Evolutionary conservation across 768 basidiomycete genomes (phyloP), one percentile per base, ranked within the genome.

Genomic region (Megacollybia marginata): DNA sequence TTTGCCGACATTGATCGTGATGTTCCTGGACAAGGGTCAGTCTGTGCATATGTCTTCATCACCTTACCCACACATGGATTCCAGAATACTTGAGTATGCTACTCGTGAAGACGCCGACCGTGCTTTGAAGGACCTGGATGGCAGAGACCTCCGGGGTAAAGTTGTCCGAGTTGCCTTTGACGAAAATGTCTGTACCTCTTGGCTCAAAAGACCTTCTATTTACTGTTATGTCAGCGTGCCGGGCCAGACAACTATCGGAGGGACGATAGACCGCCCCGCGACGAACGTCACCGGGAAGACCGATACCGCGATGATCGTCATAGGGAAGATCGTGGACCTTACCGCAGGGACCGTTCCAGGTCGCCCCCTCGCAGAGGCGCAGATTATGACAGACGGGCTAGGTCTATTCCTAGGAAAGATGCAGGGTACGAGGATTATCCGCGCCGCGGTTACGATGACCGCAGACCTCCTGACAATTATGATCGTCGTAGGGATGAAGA

Each of bases 1-100:
- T 97, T 88, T 59, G 92, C 95, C 38, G 95, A 98, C 62, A 86
- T 98, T 53, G 94, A 98, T 63, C 85, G 92, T 35, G 85, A 93
- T 61, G 65, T 66, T 54, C 82, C 88, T 20, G 88, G 87, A 32
- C 83, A 91, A 73, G 95, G 95, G 94, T 96, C 54, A 54, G 85
- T 66, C 2, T 13, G 48, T 9, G 42, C 47, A 40, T 15, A 2
- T 40, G 13, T 16, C 9, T 34, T 20, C n/a, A 18, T 44, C 44
- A 34, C 45, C 31, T 18, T 18, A 38, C 34, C 18, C 11, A 46
- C 40, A 28, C 18, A 13, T 33, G 47, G 38, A 32, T 55, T 18
- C 46, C 44, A 98, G 95, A 43, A 77, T 96, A 59, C 82, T 98
- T 42, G 95, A 97, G 65, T 98, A 92, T 67, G 72, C 88, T 9